Conservation (phyloP, 2,329 filamentous ascomycete genomes). For the Hypoxylon rubiginosum region DNA sequence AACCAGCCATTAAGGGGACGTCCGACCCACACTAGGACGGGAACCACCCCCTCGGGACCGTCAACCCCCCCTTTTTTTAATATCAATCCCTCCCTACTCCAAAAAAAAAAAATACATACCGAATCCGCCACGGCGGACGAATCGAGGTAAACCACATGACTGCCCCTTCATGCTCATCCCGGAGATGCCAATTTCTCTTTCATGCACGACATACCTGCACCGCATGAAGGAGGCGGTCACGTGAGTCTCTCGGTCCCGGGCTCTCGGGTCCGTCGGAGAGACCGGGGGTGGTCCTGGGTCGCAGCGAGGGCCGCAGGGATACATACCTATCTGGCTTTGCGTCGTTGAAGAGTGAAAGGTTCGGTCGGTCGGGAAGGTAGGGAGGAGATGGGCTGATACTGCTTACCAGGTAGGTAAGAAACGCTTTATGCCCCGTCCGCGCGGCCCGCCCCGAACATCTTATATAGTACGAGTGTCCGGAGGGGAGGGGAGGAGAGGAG, state of each 20-base stretch:
- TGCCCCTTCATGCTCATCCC: conserved; percentile 22
- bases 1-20: not conserved
- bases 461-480: not conserved
- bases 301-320: conserved; percentile 28
- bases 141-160: conserved; percentile 35
- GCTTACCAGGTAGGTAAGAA: not conserved
- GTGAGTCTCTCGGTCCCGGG: conserved; percentile 30
- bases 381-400: not conserved
- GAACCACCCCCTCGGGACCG: not conserved
- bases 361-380: not conserved
- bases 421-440: not conserved
- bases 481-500: no score
- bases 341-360: no score
- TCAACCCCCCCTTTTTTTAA: not conserved
- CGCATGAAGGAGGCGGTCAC: conserved; percentile 41
- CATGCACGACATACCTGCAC: conserved; percentile 46
- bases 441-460: not conserved
- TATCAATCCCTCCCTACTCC: no score
- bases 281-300: conserved; percentile 2
- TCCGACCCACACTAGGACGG: not conserved
- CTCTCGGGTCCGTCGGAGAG: conserved; percentile 5
- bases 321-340: conserved; percentile 2
- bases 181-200: conserved; percentile 13
- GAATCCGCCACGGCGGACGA: not conserved
- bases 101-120: not conserved